Evolutionary conservation across 352 stramenopile species (phyloP), one percentile per base, ranked within the genome.

Genomic region (Pythium pyrilobum): DNA sequence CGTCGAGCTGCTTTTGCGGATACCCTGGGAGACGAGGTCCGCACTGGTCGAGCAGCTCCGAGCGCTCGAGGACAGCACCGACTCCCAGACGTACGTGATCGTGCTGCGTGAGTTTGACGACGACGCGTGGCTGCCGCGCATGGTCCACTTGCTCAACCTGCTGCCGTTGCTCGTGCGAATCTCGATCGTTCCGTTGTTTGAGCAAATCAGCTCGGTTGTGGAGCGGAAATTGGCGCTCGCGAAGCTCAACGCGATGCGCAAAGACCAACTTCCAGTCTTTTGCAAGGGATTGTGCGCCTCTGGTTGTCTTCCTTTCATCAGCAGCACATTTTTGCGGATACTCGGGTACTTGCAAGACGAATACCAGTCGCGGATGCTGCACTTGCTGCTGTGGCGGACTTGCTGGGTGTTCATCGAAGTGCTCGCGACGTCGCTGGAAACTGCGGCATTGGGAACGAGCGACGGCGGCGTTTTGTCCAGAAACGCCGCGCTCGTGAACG

Each of bases 11-110:
- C 66, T 87, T 1, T 48, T 74, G 16, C 70, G 62, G 18, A 70
- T 86, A 52, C 57, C 67, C 6, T 89, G 76, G 76, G 65, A 71
- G 2, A 72, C 71, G 11, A 67, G 76, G 0, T 87, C 76, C 12
- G 60, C 74, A 21, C 70, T 87, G 11, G 49, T 89, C 7, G 76
- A 89, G 56, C 76, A 89, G 56, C 66, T 85, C 23, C 75, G 72
- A 15, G 64, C 66, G 9, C 52, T 89, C 3, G 73, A 89, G 15
- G 60, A 56, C 1, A 44, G 48, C 4, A 52, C 42, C 3, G 53
- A 85, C 24, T 57, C 80, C 0, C 44, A 77, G 42, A 67, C 56
- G n/a, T 56, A 77, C 5, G 52, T 69, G 20, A 36, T 66, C 12
- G 59, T 81, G 12, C 56, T 77, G 5, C 62, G 47, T 6, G 67